A percentile compares a stretch with the other conserved stretches of the same genome.
phyloP scores from a whole-genome alignment of 345 rosid genomes.

The Brassica rapa region DNA sequence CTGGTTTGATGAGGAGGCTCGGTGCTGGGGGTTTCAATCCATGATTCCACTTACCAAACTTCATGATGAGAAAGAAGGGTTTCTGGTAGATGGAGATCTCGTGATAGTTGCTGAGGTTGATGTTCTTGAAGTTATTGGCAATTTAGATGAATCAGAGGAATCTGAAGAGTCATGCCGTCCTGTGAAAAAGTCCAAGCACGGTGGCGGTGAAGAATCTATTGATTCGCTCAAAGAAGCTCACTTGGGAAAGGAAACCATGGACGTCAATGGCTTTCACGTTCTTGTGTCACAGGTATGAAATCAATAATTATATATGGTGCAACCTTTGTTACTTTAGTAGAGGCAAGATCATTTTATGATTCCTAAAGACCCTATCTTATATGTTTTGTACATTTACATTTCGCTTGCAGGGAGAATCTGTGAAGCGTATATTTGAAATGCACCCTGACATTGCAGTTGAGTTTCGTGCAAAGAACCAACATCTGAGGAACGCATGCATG shows the following conservation, averaged over 20 bases:
- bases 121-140: conserved; percentile 10
- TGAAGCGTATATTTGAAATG: not conserved
- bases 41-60: not conserved
- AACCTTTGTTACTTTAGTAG: not conserved
- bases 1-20: not conserved
- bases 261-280: not conserved
- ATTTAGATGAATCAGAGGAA: not conserved
- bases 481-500: not conserved
- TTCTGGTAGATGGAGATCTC: conserved; percentile 56
- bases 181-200: not conserved
- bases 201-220: not conserved
- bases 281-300: not conserved
- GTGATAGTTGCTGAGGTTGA: conserved; percentile 69
- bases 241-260: not conserved
- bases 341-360: not conserved
- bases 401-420: not conserved
- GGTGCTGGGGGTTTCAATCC: not conserved
- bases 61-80: not conserved
- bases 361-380: not conserved
- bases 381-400: not conserved
- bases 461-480: not conserved
- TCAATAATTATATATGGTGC: not conserved
- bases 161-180: not conserved
- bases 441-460: not conserved
- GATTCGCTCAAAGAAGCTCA: not conserved